Evolutionary conservation across 192 early-diverging fungal species (phyloP).

Genomic region (Phlyctochytrium arcticum): DNA sequence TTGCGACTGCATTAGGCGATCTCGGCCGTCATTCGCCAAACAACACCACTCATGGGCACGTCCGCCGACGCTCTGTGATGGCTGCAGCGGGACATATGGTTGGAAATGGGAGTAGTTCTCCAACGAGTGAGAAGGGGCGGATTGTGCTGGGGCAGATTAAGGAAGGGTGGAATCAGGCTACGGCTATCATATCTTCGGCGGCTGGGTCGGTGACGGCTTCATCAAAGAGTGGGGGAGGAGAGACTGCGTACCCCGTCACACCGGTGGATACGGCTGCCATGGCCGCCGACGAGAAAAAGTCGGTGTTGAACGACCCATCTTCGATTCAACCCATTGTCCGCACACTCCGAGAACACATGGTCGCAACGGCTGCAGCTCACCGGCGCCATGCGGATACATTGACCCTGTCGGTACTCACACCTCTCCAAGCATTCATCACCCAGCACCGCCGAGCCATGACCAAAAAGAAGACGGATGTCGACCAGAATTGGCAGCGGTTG

Average conservation of each 20-base stretch:
- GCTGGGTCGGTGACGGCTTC: neutral
- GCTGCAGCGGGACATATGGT: conserved; percentile 22
- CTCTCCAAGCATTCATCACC: conserved; percentile 27
- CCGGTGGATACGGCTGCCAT: neutral
- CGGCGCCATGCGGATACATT: conserved; percentile 33
- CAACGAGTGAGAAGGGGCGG: neutral
- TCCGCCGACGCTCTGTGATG: conserved; percentile 15
- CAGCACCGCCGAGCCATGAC: conserved; percentile 23
- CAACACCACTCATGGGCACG: neutral
- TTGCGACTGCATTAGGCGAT: conserved; percentile 14
- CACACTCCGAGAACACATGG: conserved; percentile 12
- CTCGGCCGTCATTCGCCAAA: conserved; percentile 10
- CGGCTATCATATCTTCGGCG: conserved; percentile 8
- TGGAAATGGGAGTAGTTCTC: too few relatives aligned
- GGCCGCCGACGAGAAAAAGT: too few relatives aligned
- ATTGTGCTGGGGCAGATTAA: conserved; percentile 8
- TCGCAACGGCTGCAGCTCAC: conserved; percentile 27
- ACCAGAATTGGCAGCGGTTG: conserved; percentile 12
- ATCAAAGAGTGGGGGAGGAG: neutral
- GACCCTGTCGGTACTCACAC: conserved; percentile 21
- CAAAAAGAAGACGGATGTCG: conserved; percentile 34
- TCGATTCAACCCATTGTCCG: conserved; percentile 10
- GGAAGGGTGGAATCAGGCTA: conserved; percentile 2
- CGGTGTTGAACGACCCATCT: conserved; percentile 12
- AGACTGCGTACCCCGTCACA: conserved; percentile 1